Conservation (phyloP, 2,329 filamentous ascomycete genomes). For the Beauveria medogensis region DNA sequence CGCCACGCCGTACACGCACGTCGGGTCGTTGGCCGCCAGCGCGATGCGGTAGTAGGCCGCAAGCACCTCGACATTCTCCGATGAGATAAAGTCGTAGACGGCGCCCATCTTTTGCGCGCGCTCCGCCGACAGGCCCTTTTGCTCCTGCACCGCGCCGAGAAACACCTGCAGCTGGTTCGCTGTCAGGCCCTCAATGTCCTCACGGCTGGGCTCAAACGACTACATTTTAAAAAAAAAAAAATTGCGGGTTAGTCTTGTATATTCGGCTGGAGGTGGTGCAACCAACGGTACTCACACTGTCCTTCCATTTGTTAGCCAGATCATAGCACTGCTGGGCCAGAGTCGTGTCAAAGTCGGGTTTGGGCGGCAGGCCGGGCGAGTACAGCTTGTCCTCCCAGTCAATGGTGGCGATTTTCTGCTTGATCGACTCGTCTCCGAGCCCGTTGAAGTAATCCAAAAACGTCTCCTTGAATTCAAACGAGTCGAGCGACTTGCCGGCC, state of each 20-base stretch:
- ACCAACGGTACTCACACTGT: conserved; percentile 34
- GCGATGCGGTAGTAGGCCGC: conserved; percentile 74
- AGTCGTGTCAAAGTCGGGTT: conserved; percentile 83
- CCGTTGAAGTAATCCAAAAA: conserved; percentile 75
- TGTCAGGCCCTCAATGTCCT: conserved; percentile 66
- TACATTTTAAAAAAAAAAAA: conserved; percentile 19
- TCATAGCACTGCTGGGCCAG: conserved; percentile 79
- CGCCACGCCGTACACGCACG: conserved; percentile 61
- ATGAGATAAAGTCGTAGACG: conserved; percentile 64
- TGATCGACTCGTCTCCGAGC: conserved; percentile 52
- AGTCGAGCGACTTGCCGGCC: conserved; percentile 80
- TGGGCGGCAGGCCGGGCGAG: conserved; percentile 77
- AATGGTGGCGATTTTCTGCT: conserved; percentile 60
- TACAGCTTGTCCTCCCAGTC: conserved; percentile 92
- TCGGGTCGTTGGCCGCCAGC: conserved; percentile 62
- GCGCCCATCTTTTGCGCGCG: conserved; percentile 65
- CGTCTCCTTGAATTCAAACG: conserved; percentile 86
- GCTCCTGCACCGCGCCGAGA: conserved; percentile 66
- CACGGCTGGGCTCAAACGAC: conserved; percentile 54
- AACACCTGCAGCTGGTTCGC: conserved; percentile 91
- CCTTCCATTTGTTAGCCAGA: conserved; percentile 74
- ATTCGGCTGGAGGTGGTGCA: neutral
- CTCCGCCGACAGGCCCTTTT: conserved; percentile 52
- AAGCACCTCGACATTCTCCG: conserved; percentile 79
- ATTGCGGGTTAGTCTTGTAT: neutral